Evolutionary conservation across 371 early-diverging fungal species (phyloP), one percentile per base, ranked within the genome.

Genomic region (Umbelopsis sp.): DNA sequence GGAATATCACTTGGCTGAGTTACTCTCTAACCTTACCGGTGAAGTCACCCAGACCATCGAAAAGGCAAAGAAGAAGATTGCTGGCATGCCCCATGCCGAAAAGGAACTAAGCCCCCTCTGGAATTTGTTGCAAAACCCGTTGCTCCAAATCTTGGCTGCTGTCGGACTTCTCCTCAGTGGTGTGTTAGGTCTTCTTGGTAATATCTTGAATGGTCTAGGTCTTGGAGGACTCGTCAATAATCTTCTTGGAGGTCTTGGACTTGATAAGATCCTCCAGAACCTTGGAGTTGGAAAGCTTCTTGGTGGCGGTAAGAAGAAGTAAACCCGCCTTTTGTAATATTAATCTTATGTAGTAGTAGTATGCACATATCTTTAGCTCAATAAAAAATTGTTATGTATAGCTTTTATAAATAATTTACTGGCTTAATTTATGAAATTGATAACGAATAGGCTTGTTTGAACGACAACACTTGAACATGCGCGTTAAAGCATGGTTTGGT

Each of bases 71-170:
- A 77, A 77, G 64, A 74, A 74, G 70, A 22, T 77, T 12, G 70
- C 69, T 44, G 68, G 63, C 53, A 74, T 77, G 75, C 77, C 77
- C 22, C 66, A 74, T 50, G 77, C 77, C 16, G 69, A 77, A 52
- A 69, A 70, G 51, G 67, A 65, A 16, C 69, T 77, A n/a, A 72
- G 68, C 41, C 77, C 77, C 18, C 51, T 77, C 4, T 72, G 74
- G 74, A 70, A 69, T 38, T 68, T 74, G 20, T 67, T 77, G 32
- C 72, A 72, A 57, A 74, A 72, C 37, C 77, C 77, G 14, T 67
- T 77, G 44, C 46, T 74, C 14, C 77, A 77, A 65, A 77, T 77
- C 35, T 70, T 77, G 3, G 75, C 75, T 37, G 77, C 70, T 50
- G 77, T 77, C 24, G 77, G 77, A 0, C 69, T 74, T 25, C 70